Conservation (phyloP, 2,329 filamentous ascomycete species). For the Fusarium ramigenum region DNA sequence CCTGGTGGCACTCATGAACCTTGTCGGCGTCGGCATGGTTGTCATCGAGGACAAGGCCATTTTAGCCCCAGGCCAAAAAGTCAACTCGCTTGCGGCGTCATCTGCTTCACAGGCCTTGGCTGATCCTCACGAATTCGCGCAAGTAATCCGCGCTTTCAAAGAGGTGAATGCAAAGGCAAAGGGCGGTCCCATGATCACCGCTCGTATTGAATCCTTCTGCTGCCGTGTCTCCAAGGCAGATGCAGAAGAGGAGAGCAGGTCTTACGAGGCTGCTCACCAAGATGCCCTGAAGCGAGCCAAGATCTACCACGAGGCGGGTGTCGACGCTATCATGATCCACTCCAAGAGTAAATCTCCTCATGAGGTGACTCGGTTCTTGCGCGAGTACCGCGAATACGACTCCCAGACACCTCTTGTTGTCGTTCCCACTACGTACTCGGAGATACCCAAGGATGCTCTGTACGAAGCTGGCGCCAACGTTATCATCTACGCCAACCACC, state of each 20-base stretch:
- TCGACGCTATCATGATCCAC: conserved; percentile 23
- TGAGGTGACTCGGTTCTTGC: conserved; percentile 9
- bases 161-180: background rate
- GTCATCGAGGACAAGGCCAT: conserved; percentile 20
- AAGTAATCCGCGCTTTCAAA: background rate
- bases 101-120: conserved; percentile 13
- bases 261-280: background rate
- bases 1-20: conserved; percentile 7
- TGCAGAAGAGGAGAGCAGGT: background rate
- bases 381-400: conserved; percentile 5
- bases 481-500: conserved; percentile 15
- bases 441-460: background rate
- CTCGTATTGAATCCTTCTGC: conserved; percentile 3
- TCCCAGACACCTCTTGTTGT: background rate
- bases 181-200: background rate
- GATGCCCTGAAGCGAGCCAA: conserved; percentile 9
- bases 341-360: conserved; percentile 12
- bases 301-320: conserved; percentile 8
- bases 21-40: conserved; percentile 15
- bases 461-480: conserved; percentile 18
- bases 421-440: background rate
- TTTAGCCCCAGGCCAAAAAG: conserved; percentile 13
- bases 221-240: background rate
- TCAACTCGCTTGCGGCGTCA: conserved; percentile 14
- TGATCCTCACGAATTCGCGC: conserved; percentile 4